Evolutionary conservation across 2,329 filamentous ascomycete species (phyloP).

Genomic region (Epichloe sibirici): DNA sequence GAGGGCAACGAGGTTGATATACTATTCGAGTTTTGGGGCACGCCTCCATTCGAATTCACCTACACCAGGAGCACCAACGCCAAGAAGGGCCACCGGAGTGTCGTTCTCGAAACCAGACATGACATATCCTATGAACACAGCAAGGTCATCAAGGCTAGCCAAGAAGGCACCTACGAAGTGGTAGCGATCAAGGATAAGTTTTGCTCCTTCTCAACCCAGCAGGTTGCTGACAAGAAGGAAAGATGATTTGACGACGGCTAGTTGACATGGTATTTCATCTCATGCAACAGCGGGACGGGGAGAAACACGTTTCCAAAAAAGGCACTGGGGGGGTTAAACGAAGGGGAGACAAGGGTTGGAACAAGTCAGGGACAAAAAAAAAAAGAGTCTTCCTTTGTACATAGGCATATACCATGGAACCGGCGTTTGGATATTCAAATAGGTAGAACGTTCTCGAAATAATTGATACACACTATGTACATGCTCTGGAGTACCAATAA

Average conservation of each 20-base stretch:
- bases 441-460: background rate
- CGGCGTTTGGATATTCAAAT: conserved; percentile 9
- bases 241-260: conserved; percentile 1
- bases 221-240: conserved; percentile 35
- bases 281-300: too few species aligned
- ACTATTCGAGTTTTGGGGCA: conserved; percentile 88
- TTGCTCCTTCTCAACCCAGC: conserved; percentile 75
- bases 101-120: conserved; percentile 81
- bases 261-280: background rate
- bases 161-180: conserved; percentile 96
- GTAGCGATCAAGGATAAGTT: conserved; percentile 89
- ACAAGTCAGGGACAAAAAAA: conserved; percentile 12
- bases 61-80: conserved; percentile 86
- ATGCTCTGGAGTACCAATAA: background rate
- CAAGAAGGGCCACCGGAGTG: conserved; percentile 62
- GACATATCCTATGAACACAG: conserved; percentile 71
- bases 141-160: conserved; percentile 72
- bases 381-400: conserved; percentile 20
- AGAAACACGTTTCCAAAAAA: conserved; percentile 18
- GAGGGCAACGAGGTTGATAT: conserved; percentile 93
- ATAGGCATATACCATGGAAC: conserved; percentile 15
- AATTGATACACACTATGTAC: background rate
- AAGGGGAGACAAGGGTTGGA: conserved; percentile 18
- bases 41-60: conserved; percentile 94
- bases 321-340: conserved; percentile 19